Percentiles rank a stretch among this genome's conserved stretches.
Conservation (phyloP, 306 rosid species). For the Heteromeles arbutifolia region DNA sequence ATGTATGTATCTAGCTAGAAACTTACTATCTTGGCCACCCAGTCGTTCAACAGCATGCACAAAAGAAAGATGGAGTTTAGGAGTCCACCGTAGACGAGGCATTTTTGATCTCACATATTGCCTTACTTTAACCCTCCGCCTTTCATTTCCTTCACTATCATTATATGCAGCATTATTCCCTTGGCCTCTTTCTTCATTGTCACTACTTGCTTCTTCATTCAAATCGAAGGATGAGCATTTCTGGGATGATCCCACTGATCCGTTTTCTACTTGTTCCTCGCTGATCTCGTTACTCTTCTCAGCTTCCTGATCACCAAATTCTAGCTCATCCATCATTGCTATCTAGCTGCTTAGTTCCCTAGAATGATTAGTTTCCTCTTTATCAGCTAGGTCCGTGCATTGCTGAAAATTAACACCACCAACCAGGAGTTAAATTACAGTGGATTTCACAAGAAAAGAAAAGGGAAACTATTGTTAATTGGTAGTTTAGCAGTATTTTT, state of each 20-base stretch:
- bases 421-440: not conserved
- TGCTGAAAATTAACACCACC: not conserved
- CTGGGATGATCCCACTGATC: constrained; percentile 27
- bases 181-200: not conserved
- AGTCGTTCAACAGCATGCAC: constrained; percentile 68
- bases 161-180: no score
- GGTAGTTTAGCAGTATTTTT: no score
- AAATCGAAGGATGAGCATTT: constrained; percentile 53
- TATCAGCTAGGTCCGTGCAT: not conserved
- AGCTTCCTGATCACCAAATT: not conserved
- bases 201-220: constrained; percentile 50
- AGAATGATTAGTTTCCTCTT: not conserved
- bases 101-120: constrained; percentile 69
- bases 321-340: not conserved
- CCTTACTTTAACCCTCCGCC: constrained; percentile 39
- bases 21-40: constrained; percentile 88
- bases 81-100: constrained; percentile 92
- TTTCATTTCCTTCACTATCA: constrained; percentile 13
- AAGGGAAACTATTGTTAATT: not conserved
- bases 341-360: not conserved
- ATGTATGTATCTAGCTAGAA: not conserved
- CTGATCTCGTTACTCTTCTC: not conserved
- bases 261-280: not conserved
- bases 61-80: constrained; percentile 76
- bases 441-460: not conserved